Conservation (phyloP, 148 eudicot species). For the Vaccinium macrocarpon region DNA sequence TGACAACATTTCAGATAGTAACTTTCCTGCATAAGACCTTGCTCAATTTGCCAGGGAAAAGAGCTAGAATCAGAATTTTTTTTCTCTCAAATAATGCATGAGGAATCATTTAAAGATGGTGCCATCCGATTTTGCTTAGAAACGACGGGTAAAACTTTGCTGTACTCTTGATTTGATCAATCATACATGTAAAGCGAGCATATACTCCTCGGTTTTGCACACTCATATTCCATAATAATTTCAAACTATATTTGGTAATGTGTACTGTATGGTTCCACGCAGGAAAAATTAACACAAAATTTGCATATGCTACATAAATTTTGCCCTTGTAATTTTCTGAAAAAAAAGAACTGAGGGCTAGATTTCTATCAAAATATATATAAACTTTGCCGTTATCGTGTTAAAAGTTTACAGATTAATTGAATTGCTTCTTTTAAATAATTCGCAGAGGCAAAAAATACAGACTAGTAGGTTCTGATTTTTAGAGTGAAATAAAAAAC, state of each 20-base stretch:
- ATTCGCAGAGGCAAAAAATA: too few relatives aligned
- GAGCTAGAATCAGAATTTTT: background rate
- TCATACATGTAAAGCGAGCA: background rate
- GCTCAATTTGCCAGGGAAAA: background rate
- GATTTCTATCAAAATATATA: too few relatives aligned
- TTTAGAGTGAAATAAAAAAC: too few relatives aligned
- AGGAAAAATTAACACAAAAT: too few relatives aligned
- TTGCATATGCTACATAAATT: too few relatives aligned
- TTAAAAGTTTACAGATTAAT: too few relatives aligned
- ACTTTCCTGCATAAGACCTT: background rate
- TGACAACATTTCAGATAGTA: background rate
- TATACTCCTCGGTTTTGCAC: background rate
- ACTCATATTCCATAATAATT: background rate
- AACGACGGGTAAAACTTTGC: background rate
- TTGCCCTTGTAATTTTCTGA: too few relatives aligned
- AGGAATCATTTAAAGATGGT: conserved; percentile 2
- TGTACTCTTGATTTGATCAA: background rate
- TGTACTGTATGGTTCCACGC: background rate
- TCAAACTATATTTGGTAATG: background rate
- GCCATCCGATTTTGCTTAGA: background rate
- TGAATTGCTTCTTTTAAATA: too few relatives aligned
- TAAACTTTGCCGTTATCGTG: too few relatives aligned
- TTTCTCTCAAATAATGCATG: conserved; percentile 5
- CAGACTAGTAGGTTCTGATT: too few relatives aligned
- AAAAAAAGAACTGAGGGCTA: too few relatives aligned